These are phyloP conservation scores for Fusarium incarnatum DNA, from an alignment of 2,329 filamentous ascomycete genomes.

Conservation along the genomic window DNA sequence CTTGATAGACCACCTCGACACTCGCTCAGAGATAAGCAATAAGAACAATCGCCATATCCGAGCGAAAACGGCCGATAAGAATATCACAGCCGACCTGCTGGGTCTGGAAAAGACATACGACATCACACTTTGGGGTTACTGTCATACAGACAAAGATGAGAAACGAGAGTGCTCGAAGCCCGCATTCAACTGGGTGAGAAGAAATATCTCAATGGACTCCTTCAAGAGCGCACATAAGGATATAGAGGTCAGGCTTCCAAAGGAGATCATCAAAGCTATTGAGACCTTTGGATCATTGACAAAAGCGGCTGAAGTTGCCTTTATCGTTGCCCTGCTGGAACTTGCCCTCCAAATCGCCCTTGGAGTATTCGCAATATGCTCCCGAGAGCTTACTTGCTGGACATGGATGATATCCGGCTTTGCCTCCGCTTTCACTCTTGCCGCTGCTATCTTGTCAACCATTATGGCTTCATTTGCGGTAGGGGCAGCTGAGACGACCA, in stretches of 20 bases:
- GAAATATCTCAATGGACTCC: neutral
- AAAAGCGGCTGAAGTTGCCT: neutral
- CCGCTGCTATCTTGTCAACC: neutral
- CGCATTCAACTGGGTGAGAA: neutral
- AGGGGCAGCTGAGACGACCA: neutral
- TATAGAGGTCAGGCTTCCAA: neutral
- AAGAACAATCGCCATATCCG: neutral
- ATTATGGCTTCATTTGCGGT: neutral
- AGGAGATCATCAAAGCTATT: neutral
- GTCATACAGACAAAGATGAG: neutral
- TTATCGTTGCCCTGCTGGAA: neutral
- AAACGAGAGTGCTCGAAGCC: neutral
- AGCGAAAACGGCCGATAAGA: neutral
- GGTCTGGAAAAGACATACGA: neutral
- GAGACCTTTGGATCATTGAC: neutral
- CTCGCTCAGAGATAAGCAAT: neutral
- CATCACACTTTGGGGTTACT: neutral
- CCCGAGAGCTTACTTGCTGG: neutral
- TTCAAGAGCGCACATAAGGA: neutral
- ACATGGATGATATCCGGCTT: slow-evolving; percentile 2
- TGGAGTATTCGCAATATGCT: neutral
- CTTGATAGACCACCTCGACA: neutral
- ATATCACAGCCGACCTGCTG: neutral
- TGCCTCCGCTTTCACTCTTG: neutral
- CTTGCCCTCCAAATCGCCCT: neutral